phyloP scores from a whole-genome alignment of 176 grass and related monocot species.

The Ensete ventricosum region DNA sequence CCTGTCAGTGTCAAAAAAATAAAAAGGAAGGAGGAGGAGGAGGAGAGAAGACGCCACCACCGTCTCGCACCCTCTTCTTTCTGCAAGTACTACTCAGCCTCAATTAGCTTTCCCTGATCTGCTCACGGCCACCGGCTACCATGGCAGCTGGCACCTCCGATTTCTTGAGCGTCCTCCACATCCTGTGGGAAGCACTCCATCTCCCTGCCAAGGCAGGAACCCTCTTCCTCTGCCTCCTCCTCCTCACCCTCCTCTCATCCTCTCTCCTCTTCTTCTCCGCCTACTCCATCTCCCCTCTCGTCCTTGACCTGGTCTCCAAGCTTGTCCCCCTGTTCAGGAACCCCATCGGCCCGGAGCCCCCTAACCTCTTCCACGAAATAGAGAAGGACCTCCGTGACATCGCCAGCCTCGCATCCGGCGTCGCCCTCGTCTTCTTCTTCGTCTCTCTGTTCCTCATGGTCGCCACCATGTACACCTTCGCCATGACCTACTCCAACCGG shows the following conservation, averaged over 20 bases:
- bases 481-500: conserved; percentile 14
- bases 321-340: conserved; percentile 5
- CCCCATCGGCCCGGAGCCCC: neutral
- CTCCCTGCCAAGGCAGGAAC: conserved; percentile 13
- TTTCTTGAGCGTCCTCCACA: conserved; percentile 16
- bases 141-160: conserved; percentile 1
- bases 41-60: too few relatives aligned
- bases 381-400: conserved; percentile 13
- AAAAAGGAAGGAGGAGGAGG: too few relatives aligned
- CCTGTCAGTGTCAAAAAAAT: too few relatives aligned
- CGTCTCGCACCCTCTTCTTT: too few relatives aligned
- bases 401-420: neutral
- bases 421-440: conserved; percentile 9
- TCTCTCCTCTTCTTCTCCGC: conserved; percentile 31
- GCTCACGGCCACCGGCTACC: neutral
- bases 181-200: conserved; percentile 29
- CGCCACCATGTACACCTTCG: conserved; percentile 27
- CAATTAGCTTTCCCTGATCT: too few relatives aligned
- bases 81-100: too few relatives aligned
- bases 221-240: conserved; percentile 28
- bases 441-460: conserved; percentile 24
- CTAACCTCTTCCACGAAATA: conserved; percentile 4
- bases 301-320: conserved; percentile 18
- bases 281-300: conserved; percentile 17
- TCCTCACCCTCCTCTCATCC: conserved; percentile 25